phyloP scores from a whole-genome alignment of 1,139 yeast species.

The Yamadazyma dendronema region DNA sequence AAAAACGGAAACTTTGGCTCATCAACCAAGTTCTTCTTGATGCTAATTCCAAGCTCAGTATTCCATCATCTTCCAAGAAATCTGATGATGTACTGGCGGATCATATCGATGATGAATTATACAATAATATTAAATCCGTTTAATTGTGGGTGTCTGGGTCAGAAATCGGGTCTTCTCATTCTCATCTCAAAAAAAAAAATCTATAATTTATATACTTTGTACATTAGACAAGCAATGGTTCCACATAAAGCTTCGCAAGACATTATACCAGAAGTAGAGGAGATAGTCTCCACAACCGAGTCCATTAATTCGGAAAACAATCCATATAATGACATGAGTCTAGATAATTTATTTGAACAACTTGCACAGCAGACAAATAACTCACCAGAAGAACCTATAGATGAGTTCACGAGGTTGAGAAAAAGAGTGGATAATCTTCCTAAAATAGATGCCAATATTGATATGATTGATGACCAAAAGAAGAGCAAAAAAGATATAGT shows the following conservation, averaged over 20 bases:
- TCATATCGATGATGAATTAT: slow-evolving; percentile 29
- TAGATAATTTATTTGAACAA: slow-evolving; percentile 35
- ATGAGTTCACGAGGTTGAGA: slow-evolving; percentile 30
- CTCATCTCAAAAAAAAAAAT: slow-evolving; percentile 9
- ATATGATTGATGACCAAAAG: slow-evolving; percentile 18
- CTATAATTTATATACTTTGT: slow-evolving; percentile 1
- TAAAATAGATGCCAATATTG: slow-evolving; percentile 31
- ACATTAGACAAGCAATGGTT: slow-evolving; percentile 6
- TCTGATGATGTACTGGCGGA: slow-evolving; percentile 17
- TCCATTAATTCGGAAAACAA: slow-evolving; percentile 10
- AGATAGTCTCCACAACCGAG: slow-evolving; percentile 18
- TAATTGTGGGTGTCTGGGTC: too few relatives aligned
- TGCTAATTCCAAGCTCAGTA: slow-evolving; percentile 40
- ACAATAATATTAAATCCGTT: slow-evolving; percentile 14
- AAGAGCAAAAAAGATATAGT: slow-evolving; percentile 21
- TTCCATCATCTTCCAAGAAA: slow-evolving; percentile 24
- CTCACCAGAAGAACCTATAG: slow-evolving; percentile 14
- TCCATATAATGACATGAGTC: slow-evolving; percentile 11
- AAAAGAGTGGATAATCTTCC: slow-evolving; percentile 33
- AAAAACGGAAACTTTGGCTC: slow-evolving; percentile 49
- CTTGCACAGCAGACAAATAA: slow-evolving; percentile 19
- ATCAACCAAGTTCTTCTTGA: slow-evolving; percentile 60
- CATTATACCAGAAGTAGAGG: neutral
- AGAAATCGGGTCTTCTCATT: too few relatives aligned
- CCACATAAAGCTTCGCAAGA: slow-evolving; percentile 4